Base-by-base conservation (phyloP, 495 filamentous ascomycete species). In the Amorphotheca resinae region DNA sequence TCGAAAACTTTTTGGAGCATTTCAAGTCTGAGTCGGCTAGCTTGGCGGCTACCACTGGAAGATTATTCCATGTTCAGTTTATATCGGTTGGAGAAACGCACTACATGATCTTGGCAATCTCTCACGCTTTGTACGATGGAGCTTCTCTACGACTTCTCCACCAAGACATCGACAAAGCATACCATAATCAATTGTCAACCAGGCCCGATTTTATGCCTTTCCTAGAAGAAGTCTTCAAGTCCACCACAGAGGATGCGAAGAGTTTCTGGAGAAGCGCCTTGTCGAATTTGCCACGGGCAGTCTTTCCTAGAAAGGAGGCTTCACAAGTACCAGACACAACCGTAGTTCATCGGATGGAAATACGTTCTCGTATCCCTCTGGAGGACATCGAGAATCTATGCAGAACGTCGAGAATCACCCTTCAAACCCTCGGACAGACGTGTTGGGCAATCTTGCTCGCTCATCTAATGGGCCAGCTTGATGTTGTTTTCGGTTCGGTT, bases 81-180 rank as follows among this genome's bases (percentile, higher is more conserved):
- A 61, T 58, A 1, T 65, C 43, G 7, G 46, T 66, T 18, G 49
- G 58, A 4, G 45, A 46, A 1, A 51, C 43, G 3, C 45, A 36
- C 1, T 77, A 79, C 49, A 49, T 87, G 3, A 55, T 85, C 1
- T 54, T 87, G 15, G 86, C 83, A 9, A 75, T 87, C 36, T 70
- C 84, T 2, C 84, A 91, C 57, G 83, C 82, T 0, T 65, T 87
- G 26, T 88, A 87, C 48, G 84, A 91, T 54, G 84, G 84, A 7
- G 80, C 72, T 65, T 86, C 81, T 7, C 61, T 87, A 9, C 59
- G 64, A 11, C 63, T 82, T 7, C 59, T 91, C 9, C 79, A 86
- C 49, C 60, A 69, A 31, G 80, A 86, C 43, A 72, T 91, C 0
- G 56, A 64, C 18, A 62, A 50, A 28, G 73, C 79, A 14, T 87